phyloP scores from a whole-genome alignment of 208 protist genomes.

The Acanthamoeba triangularis region DNA sequence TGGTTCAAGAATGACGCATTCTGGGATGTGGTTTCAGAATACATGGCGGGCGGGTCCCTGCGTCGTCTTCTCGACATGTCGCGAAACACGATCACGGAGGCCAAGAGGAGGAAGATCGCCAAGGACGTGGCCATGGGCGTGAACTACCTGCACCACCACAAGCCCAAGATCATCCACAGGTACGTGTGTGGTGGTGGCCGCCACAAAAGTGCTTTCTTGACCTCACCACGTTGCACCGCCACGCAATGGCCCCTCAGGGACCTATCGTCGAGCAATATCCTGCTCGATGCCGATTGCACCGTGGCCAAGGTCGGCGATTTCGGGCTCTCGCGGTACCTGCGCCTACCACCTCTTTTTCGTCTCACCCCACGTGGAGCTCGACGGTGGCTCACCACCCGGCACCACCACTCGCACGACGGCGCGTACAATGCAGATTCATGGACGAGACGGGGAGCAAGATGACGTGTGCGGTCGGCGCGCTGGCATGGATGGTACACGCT shows the following conservation, averaged over 20 bases:
- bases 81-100: background rate
- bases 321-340: conserved; percentile 4
- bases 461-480: conserved; percentile 50
- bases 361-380: background rate
- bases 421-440: background rate
- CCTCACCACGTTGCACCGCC: too few species aligned
- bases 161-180: conserved; percentile 68
- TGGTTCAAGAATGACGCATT: too few species aligned
- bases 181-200: background rate
- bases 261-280: conserved; percentile 54
- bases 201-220: too few species aligned
- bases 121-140: conserved; percentile 20
- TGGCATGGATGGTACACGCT: conserved; percentile 52
- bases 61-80: conserved; percentile 2
- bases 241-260: background rate
- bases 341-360: background rate
- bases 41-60: conserved; percentile 71
- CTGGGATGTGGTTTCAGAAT: background rate
- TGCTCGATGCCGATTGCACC: conserved; percentile 41
- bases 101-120: conserved; percentile 24
- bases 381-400: too few species aligned
- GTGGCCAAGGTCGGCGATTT: conserved; percentile 47
- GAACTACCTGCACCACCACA: conserved; percentile 48
- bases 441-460: conserved; percentile 43
- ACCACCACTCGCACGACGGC: too few species aligned